A percentile compares a stretch with the other conserved stretches of the same genome.
Conservation (phyloP, 2,329 filamentous ascomycete genomes). For the Periconia macrospinosa region DNA sequence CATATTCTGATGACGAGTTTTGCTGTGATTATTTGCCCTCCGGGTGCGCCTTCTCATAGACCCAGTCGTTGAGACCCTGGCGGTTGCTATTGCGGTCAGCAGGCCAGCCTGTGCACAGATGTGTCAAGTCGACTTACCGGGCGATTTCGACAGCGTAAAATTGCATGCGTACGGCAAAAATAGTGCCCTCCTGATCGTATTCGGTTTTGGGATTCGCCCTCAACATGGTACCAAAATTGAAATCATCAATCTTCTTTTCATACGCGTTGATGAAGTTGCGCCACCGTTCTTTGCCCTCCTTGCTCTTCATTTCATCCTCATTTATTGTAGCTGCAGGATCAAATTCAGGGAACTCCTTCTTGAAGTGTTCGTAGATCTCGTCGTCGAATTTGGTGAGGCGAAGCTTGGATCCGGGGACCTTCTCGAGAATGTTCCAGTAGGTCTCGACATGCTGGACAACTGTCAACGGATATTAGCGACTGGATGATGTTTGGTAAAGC, state of each 20-base stretch:
- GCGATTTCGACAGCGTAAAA: slow-evolving; percentile 79
- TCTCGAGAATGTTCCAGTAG: slow-evolving; percentile 95
- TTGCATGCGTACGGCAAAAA: slow-evolving; percentile 84
- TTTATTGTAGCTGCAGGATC: slow-evolving; percentile 78
- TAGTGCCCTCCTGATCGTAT: slow-evolving; percentile 86
- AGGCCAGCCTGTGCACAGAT: background rate
- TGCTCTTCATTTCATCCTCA: slow-evolving; percentile 98
- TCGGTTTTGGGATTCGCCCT: slow-evolving; percentile 76
- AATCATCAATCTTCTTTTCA: slow-evolving; percentile 94
- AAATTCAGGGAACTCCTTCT: slow-evolving; percentile 87
- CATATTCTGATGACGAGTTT: background rate
- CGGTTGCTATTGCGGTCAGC: slow-evolving; percentile 64
- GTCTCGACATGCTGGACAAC: slow-evolving; percentile 90
- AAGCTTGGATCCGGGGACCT: slow-evolving; percentile 82
- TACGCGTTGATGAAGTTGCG: slow-evolving; percentile 91
- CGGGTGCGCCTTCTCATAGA: slow-evolving; percentile 79
- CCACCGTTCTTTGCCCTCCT: slow-evolving; percentile 91
- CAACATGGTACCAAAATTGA: slow-evolving; percentile 96
- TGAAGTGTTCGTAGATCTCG: slow-evolving; percentile 89
- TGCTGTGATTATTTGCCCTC: slow-evolving; percentile 20
- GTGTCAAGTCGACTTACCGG: slow-evolving; percentile 53
- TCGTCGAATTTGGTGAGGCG: slow-evolving; percentile 93
- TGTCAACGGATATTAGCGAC: slow-evolving; percentile 17
- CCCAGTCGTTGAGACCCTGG: slow-evolving; percentile 91
- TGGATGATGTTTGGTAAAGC: background rate